Evolutionary conservation across 768 basidiomycete species (phyloP), one percentile per base, ranked within the genome.

Genomic region (Leccinum truebloodii): DNA sequence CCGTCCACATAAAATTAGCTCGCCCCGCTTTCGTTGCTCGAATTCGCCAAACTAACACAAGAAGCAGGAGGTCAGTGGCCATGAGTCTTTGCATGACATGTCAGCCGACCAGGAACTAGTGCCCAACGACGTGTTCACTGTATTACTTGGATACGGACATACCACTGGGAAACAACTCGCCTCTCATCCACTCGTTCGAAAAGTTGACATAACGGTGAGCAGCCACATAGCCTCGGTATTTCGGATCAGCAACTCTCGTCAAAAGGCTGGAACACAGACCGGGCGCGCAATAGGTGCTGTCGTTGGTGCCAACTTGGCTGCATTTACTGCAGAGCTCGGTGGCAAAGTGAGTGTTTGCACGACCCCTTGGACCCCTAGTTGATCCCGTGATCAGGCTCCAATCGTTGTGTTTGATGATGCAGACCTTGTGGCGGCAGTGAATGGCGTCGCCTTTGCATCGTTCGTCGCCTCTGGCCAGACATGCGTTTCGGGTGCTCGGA

Each of bases 381-480:
- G 56, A 60, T 52, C 39, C 57, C 8, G 28, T 59, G 9, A 59
- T 39, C 52, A 92, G 90, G 88, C 93, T 13, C 92, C 93, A 0
- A 84, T 94, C 49, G 69, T 94, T 12, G 78, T 94, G 10, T 94
- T 94, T 67, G 78, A 87, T 54, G 91, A 95, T 68, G 87, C 90
- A 7, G 88, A 94, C 66, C 67, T 92, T 54, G 63, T 76, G 22
- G 81, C 83, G n/a, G 88, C 92, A 0, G 88, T 90, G 22, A 94
- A 94, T 63, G 93, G 93, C 18, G 84, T 84, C 6, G 88, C 90
- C 0, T 94, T 95, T 68, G 88, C 91, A 10, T 84, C 88, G 1
- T 95, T 94, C 66, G 78, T 95, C 54, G 93, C 93, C 1, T 92
- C 90, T 24, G 93, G 93, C 3, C 93, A 95, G 76, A 94, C 92